Evolutionary conservation across 768 basidiomycete species (phyloP).

Genomic region (Phlebiopsis flavidoalba): DNA sequence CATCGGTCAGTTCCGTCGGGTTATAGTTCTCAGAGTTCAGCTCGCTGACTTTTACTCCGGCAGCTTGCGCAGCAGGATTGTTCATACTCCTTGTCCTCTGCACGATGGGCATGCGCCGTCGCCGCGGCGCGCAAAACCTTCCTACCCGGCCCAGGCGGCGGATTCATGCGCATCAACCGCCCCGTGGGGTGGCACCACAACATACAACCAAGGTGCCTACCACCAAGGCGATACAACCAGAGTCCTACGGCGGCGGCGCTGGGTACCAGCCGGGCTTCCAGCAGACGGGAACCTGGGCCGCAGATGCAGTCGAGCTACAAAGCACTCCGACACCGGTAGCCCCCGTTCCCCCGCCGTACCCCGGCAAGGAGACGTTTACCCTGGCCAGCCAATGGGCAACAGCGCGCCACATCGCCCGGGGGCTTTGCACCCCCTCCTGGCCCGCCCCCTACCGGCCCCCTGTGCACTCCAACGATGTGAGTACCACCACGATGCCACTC

Average conservation of each 20-base stretch:
- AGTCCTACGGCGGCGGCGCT: too few relatives aligned
- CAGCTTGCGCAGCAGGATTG: not conserved
- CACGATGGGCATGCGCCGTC: not conserved
- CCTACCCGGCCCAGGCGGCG: not conserved
- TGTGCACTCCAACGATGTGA: conserved; percentile 4
- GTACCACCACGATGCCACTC: not conserved
- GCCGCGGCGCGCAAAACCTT: not conserved
- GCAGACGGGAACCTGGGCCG: not conserved
- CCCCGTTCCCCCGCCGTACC: conserved; percentile 2
- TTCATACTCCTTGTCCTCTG: not conserved
- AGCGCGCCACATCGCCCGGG: conserved; percentile 4
- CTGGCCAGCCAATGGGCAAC: not conserved
- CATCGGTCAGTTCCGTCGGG: not conserved
- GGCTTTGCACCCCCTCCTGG: conserved; percentile 10
- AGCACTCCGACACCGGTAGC: not conserved
- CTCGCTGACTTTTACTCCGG: not conserved
- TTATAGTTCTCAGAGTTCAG: not conserved
- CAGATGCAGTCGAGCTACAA: not conserved
- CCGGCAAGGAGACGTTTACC: conserved; percentile 6
- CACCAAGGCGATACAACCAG: not conserved
- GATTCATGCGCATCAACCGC: not conserved
- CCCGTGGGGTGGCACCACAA: not conserved
- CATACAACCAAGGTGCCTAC: not conserved
- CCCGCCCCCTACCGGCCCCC: not conserved
- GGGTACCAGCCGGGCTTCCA: not conserved